Base-by-base conservation (phyloP, 257 asterid species). In the Rehmannia glutinosa region DNA sequence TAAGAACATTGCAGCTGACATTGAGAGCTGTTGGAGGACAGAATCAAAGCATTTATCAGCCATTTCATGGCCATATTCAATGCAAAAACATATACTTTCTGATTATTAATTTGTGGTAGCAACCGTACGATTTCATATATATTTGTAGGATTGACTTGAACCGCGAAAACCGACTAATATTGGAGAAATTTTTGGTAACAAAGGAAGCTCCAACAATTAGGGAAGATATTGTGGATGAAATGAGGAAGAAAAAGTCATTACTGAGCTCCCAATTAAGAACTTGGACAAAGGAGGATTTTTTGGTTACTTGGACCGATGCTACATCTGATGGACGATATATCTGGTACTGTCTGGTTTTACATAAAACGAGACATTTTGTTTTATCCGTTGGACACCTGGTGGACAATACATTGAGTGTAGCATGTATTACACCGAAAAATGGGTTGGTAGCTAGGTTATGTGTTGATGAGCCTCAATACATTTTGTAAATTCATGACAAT, bases 1-100 rank as follows among this genome's bases (percentile, higher is more conserved):
- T 1, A 86, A 82, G 78, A 87, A 85, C 73, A 92, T 92, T 27
- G 91, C 94, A 36, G 71, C 77, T 3, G 96, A 92, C 57, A 80
- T 92, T 38, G 78, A 80, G 60, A 64, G 45, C 1, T 46, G 71
- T 33, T 83, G 88, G 81, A 75, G 50, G 32, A 60, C 49, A 21
- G 66, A 77, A 60, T 67, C 77, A 45, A 77, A 80, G 54, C 70
- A 70, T 61, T 61, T 66, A 16, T 73, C 79, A 45, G 7, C 51
- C 61, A 28, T 60, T 53, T 25, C 73, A 7, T 74, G 69, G 23
- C 68, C 77, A 13, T 43, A 71, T 61, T 69, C 43, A 51, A 62
- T 64, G 65, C 69, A 55, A 74, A 71, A 72, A 64, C 62, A 25
- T 64, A 5, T 41, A 59, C 36, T 60, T 57, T 45, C 17, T 24